These are phyloP conservation scores for Scytalidium lignicola DNA, from an alignment of 2,329 filamentous ascomycete species.

Conservation along the genomic window DNA sequence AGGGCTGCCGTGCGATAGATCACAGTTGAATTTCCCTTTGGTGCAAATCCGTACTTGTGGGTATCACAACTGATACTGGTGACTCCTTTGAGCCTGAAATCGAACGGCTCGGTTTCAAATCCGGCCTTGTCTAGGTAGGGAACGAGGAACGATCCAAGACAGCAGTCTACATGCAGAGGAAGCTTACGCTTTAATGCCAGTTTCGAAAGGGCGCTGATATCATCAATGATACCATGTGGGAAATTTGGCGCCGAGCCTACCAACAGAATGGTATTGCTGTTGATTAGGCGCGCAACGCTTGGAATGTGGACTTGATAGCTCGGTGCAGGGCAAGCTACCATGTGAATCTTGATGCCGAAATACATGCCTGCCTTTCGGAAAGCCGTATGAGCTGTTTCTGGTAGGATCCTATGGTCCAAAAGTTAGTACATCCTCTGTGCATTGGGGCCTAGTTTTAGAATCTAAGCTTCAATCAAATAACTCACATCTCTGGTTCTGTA, in stretches of 20 bases:
- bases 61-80: constrained; percentile 96
- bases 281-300: constrained; percentile 78
- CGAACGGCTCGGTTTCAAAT: constrained; percentile 82
- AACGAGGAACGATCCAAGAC: constrained; percentile 89
- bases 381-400: constrained; percentile 89
- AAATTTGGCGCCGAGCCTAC: constrained; percentile 97
- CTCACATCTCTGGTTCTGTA: constrained; percentile 89
- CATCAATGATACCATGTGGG: constrained; percentile 95
- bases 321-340: constrained; percentile 81
- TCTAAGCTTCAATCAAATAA: constrained; percentile 4
- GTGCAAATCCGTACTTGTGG: constrained; percentile 98
- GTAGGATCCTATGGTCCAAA: constrained; percentile 64
- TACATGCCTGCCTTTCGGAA: constrained; percentile 95
- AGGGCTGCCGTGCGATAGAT: constrained; percentile 79
- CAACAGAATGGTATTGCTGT: constrained; percentile 87
- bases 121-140: constrained; percentile 91
- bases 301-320: constrained; percentile 77
- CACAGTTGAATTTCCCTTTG: constrained; percentile 92
- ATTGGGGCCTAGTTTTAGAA: not conserved
- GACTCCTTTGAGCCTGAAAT: constrained; percentile 90
- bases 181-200: constrained; percentile 75
- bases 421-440: not conserved
- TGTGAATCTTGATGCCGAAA: constrained; percentile 93
- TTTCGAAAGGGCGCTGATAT: constrained; percentile 79
- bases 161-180: constrained; percentile 95